Base-by-base conservation (phyloP, 2,329 filamentous ascomycete genomes). In the Colletotrichum destructivum region DNA sequence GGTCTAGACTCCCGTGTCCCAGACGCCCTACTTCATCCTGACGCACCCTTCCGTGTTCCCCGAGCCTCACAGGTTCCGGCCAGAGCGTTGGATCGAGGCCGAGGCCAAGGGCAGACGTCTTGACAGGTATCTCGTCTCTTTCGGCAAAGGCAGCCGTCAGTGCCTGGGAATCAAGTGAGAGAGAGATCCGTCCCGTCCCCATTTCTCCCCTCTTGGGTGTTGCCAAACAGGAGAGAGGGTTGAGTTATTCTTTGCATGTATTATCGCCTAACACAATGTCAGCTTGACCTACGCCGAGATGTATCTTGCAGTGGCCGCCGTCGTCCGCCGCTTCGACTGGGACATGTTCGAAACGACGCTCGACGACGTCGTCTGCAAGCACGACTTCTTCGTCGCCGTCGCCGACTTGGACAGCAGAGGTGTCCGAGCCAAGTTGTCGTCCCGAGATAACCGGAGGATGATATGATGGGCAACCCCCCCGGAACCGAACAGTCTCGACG, bases 71-170 rank as follows among this genome's bases (percentile, higher is more conserved):
- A 56, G 15, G 5, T 79, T 79, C 63, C 60, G 71, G 8, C 78
- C 78, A 38, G 75, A 77, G 18, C 74, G 78, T 16, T 80, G 78
- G 78, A 71, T 76, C 21, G 69, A 76, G 46, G 75, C 75, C 12
- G 69, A 65, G 16, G 42, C 73, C n/a, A 18, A 49, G 11, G 73
- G 68, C 12, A 31, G 67, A 3, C 54, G 61, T 12, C 61, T 76
- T 0, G 73, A 72, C 9, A 73, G 55, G 21, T 74, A 64, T 49
- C 62, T 76, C 16, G 70, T 65, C 11, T 66, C 54, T 23, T 76
- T 76, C 56, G 73, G 60, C 15, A 71, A 74, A 65, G 75, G 75
- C 11, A 75, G 74, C 69, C 72, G 75, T 51, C 61, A 66, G 5
- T 76, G 75, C 62, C 71, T 76, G 47, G 75, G 75, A 40, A 71